Evolutionary conservation across 1,284 basidiomycete genomes (phyloP), one percentile per base, ranked within the genome.

Genomic region (Leccinum colubrinum): DNA sequence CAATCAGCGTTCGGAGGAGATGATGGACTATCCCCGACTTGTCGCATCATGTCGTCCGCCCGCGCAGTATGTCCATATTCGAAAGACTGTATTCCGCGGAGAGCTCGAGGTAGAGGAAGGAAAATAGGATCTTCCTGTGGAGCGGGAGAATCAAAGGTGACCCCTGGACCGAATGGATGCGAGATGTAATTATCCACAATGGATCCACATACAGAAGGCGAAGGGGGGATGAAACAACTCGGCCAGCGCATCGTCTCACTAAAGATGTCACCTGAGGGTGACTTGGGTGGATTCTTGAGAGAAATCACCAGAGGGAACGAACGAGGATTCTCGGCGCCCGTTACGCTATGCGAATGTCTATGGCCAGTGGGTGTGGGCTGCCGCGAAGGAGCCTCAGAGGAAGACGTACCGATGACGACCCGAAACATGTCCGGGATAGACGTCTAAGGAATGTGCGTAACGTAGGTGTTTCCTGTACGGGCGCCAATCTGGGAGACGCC

Each of bases 41-140:
- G 68, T 50, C 63, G 70, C 56, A 67, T 63, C 62, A 71, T 67
- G 57, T 74, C 72, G 33, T 76, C 75, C 3, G 75, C 88, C 30
- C 86, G 81, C 0, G 90, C 90, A 0, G 91, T 93, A 55, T 88
- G 73, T 0, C 85, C 86, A 3, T 88, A 91, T 67, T 93, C 91
- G 68, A 93, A 93, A 0, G 88, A 90, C 66, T 92, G 89, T 85
- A 92, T 88, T 71, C 88, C 88, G 17, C 90, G 86, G 43, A 93
- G 71, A 48, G 79, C 77, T 2, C 82, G 84, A 1, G 83, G 81
- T 1, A 81, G 65, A 77, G 76, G 68, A 75, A 80, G 58, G 73
- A 73, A 62, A 3, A 65, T 11, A 0, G 74, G 62, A 2, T 77
- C 71, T n/a, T 78, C 72, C 4, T 62, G 72, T 58, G 82, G 79